phyloP scores from a whole-genome alignment of 2,329 filamentous ascomycete species.

The Lachnellula occidentalis region DNA sequence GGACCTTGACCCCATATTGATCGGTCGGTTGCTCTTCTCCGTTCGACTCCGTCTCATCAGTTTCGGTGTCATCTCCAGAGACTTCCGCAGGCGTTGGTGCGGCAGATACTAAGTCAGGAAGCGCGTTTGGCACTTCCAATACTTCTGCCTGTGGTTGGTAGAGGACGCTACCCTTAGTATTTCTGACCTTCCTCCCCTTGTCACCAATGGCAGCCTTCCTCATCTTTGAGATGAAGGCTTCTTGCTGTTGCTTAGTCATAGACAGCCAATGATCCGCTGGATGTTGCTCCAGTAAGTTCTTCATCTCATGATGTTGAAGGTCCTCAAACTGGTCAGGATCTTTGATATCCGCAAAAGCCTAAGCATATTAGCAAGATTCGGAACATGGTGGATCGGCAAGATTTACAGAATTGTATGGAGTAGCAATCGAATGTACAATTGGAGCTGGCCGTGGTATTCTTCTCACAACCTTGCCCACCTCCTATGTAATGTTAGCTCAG shows the following conservation, averaged over 20 bases:
- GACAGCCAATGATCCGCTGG: slow-evolving; percentile 19
- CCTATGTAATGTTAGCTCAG: slow-evolving; percentile 15
- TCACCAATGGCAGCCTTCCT: slow-evolving; percentile 6
- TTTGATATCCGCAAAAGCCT: slow-evolving; percentile 8
- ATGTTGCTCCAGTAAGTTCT: slow-evolving; percentile 17
- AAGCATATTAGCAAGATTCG: neutral
- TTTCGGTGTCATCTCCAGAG: slow-evolving; percentile 18
- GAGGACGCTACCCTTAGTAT: slow-evolving; percentile 8
- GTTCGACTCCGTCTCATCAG: slow-evolving; percentile 13
- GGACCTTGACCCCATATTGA: slow-evolving; percentile 26
- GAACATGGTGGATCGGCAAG: neutral
- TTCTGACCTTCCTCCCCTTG: slow-evolving; percentile 10
- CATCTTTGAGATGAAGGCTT: slow-evolving; percentile 5
- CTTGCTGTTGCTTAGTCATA: slow-evolving; percentile 8
- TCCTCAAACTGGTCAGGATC: slow-evolving; percentile 3
- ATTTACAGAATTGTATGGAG: slow-evolving; percentile 12
- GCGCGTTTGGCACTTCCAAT: slow-evolving; percentile 1
- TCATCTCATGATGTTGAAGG: neutral
- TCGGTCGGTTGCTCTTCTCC: slow-evolving; percentile 23
- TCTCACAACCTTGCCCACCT: slow-evolving; percentile 14
- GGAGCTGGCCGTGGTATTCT: slow-evolving; percentile 7
- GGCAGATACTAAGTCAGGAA: slow-evolving; percentile 13
- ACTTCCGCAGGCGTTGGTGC: slow-evolving; percentile 18
- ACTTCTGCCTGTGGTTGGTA: slow-evolving; percentile 11
- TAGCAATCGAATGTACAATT: slow-evolving; percentile 12